phyloP scores from a whole-genome alignment of 192 early-diverging fungal genomes.

The Backusella tuberculispora region DNA sequence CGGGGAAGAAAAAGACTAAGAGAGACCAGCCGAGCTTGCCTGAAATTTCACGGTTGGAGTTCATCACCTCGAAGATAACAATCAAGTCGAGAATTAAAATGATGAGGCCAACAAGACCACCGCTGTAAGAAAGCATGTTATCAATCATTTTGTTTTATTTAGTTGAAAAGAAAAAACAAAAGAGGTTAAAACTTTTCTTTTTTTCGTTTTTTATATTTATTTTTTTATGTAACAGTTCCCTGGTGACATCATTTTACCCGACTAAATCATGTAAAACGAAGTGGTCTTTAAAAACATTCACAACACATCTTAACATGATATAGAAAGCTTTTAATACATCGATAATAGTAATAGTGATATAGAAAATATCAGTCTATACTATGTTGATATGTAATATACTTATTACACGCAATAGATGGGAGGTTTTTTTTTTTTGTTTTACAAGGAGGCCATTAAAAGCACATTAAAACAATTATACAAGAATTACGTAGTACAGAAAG shows the following conservation, averaged over 20 bases:
- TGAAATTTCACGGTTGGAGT: slow-evolving; percentile 45
- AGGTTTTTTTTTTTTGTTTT: too few species aligned
- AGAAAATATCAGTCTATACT: too few species aligned
- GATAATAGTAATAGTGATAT: too few species aligned
- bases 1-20: slow-evolving; percentile 64
- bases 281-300: too few species aligned
- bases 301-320: too few species aligned
- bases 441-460: too few species aligned
- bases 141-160: slow-evolving; percentile 13
- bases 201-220: not conserved
- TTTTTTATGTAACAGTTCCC: not conserved
- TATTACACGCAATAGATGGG: too few species aligned
- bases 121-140: slow-evolving; percentile 43
- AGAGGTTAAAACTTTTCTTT: not conserved
- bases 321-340: too few species aligned
- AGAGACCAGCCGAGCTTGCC: slow-evolving; percentile 62
- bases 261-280: not conserved
- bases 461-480: too few species aligned
- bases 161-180: not conserved
- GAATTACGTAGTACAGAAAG: too few species aligned
- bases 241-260: not conserved
- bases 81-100: slow-evolving; percentile 61
- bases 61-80: slow-evolving; percentile 60
- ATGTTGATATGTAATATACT: too few species aligned
- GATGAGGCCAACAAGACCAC: slow-evolving; percentile 43